Conservation (phyloP, 768 basidiomycete species). For the Naematelia encephala region DNA sequence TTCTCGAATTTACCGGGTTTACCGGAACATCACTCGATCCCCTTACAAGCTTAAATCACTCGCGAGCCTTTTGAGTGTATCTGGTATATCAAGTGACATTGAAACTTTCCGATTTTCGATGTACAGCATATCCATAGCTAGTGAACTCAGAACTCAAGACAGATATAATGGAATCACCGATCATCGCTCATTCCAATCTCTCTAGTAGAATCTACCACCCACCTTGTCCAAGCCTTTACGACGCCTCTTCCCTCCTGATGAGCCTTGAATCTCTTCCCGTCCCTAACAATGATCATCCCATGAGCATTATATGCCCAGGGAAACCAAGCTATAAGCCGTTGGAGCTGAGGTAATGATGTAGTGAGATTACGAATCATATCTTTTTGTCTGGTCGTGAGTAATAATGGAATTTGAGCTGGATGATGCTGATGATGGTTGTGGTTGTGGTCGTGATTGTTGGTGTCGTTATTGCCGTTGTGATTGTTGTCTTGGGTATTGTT, state of each 20-base stretch:
- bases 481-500: too few relatives aligned
- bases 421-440: background rate
- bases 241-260: slow-evolving; percentile 45
- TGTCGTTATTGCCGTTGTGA: background rate
- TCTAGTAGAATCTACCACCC: slow-evolving; percentile 14
- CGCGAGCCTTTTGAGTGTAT: too few relatives aligned
- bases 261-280: slow-evolving; percentile 22
- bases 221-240: slow-evolving; percentile 34
- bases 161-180: too few relatives aligned
- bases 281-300: slow-evolving; percentile 32
- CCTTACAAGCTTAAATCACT: too few relatives aligned
- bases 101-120: background rate
- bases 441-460: background rate
- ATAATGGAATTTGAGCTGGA: slow-evolving; percentile 18
- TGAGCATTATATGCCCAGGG: slow-evolving; percentile 45
- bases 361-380: slow-evolving; percentile 36
- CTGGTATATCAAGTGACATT: too few relatives aligned
- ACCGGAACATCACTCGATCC: too few relatives aligned
- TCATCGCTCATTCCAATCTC: background rate
- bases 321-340: slow-evolving; percentile 44
- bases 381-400: slow-evolving; percentile 31
- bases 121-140: background rate
- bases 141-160: too few relatives aligned
- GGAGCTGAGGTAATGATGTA: slow-evolving; percentile 24
- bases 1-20: too few relatives aligned